A percentile compares a stretch with the other conserved stretches of the same genome.
Conservation (phyloP, 345 rosid species). For the Brassica cretica region DNA sequence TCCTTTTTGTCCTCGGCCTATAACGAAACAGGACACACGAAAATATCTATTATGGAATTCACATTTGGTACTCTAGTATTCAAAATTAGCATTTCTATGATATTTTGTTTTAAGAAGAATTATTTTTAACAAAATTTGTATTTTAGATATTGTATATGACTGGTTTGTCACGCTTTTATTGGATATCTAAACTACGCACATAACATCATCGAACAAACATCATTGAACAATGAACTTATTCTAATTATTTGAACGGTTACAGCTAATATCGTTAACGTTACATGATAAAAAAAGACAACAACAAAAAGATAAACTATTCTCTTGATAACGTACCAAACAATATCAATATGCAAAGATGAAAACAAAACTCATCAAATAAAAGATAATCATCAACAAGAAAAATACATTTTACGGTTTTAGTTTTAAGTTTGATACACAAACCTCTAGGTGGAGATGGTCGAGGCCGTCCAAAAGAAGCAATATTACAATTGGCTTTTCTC, state of each 20-base stretch:
- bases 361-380: constrained; percentile 1
- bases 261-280: constrained; percentile 6
- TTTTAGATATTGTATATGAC: not conserved
- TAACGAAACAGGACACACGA: constrained; percentile 9
- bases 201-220: not conserved
- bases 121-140: not conserved
- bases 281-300: constrained; percentile 10
- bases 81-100: not conserved
- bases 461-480: constrained; percentile 86
- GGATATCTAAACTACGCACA: not conserved
- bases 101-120: not conserved
- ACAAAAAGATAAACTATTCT: not conserved
- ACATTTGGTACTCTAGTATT: not conserved
- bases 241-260: constrained; percentile 1
- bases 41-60: not conserved
- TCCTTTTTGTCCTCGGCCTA: constrained; percentile 74
- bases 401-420: not conserved
- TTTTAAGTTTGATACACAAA: constrained; percentile 11
- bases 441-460: constrained; percentile 91
- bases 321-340: constrained; percentile 16
- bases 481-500: constrained; percentile 88
- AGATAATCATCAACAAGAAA: not conserved
- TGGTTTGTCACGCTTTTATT: not conserved
- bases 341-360: constrained; percentile 1
- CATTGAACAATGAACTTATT: constrained; percentile 23